Percentiles rank a stretch among this genome's conserved stretches.
These are phyloP conservation scores for Trametopsis cervina DNA, from an alignment of 768 basidiomycete genomes.

Conservation along the genomic window DNA sequence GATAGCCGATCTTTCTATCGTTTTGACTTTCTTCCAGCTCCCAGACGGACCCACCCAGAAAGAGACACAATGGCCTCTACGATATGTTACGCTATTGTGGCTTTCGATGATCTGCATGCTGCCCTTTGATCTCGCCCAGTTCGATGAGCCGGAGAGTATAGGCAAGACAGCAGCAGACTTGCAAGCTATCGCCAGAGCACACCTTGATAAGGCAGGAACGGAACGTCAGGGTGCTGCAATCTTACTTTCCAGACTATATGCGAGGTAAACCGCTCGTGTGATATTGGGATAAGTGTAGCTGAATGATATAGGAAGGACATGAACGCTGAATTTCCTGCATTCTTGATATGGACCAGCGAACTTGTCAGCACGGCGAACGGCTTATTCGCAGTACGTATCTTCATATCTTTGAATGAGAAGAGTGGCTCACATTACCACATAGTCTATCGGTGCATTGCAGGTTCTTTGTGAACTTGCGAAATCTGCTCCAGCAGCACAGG, in stretches of 20 bases:
- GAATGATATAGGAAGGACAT: slow-evolving; percentile 49
- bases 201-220: slow-evolving; percentile 64
- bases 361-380: slow-evolving; percentile 34
- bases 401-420: not conserved
- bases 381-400: slow-evolving; percentile 42
- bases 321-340: slow-evolving; percentile 38
- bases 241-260: slow-evolving; percentile 76
- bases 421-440: slow-evolving; percentile 1
- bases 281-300: slow-evolving; percentile 4
- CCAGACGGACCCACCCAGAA: slow-evolving; percentile 36
- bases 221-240: slow-evolving; percentile 81
- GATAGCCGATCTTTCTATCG: slow-evolving; percentile 72
- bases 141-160: slow-evolving; percentile 53
- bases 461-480: slow-evolving; percentile 67
- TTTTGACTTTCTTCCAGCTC: slow-evolving; percentile 54
- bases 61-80: slow-evolving; percentile 63
- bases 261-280: slow-evolving; percentile 43
- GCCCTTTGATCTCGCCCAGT: slow-evolving; percentile 85
- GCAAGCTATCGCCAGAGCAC: slow-evolving; percentile 49
- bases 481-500: slow-evolving; percentile 47
- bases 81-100: slow-evolving; percentile 86
- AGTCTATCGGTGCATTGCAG: slow-evolving; percentile 67
- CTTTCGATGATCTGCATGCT: slow-evolving; percentile 91
- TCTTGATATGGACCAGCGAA: slow-evolving; percentile 42
- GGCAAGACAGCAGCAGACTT: slow-evolving; percentile 51